phyloP scores from a whole-genome alignment of 1,284 basidiomycete genomes.

The Sporisorium exsertum region DNA sequence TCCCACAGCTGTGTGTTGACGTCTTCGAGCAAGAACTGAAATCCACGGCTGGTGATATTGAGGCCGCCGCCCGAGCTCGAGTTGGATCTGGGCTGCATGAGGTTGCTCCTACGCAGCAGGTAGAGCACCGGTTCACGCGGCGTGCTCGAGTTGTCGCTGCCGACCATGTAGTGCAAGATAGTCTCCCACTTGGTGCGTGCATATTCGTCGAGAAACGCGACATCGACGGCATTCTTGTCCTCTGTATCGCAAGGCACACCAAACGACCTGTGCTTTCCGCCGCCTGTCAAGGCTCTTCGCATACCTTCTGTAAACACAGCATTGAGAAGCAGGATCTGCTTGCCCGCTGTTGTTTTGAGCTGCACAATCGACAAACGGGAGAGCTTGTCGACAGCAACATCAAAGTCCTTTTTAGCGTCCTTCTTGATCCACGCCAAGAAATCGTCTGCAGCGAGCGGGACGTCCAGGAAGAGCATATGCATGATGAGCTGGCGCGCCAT shows the following conservation, averaged over 20 bases:
- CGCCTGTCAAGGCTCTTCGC: constrained; percentile 71
- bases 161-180: constrained; percentile 98
- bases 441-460: constrained; percentile 77
- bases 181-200: constrained; percentile 96
- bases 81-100: constrained; percentile 75
- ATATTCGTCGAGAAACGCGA: constrained; percentile 82
- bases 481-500: constrained; percentile 90
- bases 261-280: constrained; percentile 89
- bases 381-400: constrained; percentile 46
- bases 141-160: constrained; percentile 79
- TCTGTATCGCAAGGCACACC: constrained; percentile 79
- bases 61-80: constrained; percentile 22
- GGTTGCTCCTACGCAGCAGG: constrained; percentile 83
- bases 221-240: constrained; percentile 71
- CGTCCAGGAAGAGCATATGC: constrained; percentile 91
- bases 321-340: constrained; percentile 70
- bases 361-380: constrained; percentile 52
- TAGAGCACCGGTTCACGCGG: constrained; percentile 85
- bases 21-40: constrained; percentile 95
- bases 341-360: constrained; percentile 26
- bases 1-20: constrained; percentile 99
- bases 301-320: constrained; percentile 62
- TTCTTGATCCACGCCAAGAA: constrained; percentile 84
- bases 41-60: constrained; percentile 92
- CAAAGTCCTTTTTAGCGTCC: constrained; percentile 73